Percentiles rank a stretch among this genome's conserved stretches.
Conservation (phyloP, 2,329 filamentous ascomycete genomes). For the Ceratocystis eucalypticola region DNA sequence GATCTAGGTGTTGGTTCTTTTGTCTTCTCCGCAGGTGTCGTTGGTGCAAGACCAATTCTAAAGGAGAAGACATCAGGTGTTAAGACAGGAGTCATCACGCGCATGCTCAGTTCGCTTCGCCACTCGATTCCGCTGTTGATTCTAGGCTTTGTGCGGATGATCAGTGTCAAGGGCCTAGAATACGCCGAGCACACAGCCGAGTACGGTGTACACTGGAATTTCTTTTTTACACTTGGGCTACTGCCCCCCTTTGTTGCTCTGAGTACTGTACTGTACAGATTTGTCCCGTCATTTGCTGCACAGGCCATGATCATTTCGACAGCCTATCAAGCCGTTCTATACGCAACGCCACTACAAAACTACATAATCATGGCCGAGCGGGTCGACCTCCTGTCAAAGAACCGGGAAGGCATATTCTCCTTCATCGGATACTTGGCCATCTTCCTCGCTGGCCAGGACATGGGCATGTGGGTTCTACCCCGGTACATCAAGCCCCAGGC, state of each 20-base stretch:
- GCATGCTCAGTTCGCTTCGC: conserved; percentile 54
- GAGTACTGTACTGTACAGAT: conserved; percentile 56
- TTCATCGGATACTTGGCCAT: conserved; percentile 85
- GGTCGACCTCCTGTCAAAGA: conserved; percentile 68
- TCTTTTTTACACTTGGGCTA: conserved; percentile 90
- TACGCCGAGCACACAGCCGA: conserved; percentile 96
- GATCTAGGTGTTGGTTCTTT: conserved; percentile 95
- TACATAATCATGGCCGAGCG: conserved; percentile 76
- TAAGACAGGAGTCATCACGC: conserved; percentile 36
- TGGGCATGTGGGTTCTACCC: conserved; percentile 68
- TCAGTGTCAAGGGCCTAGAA: conserved; percentile 84
- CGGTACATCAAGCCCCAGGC: conserved; percentile 35
- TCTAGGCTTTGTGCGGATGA: conserved; percentile 66
- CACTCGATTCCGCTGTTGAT: conserved; percentile 73
- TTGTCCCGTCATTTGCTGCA: conserved; percentile 63
- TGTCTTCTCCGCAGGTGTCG: conserved; percentile 83
- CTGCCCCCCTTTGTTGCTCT: conserved; percentile 79
- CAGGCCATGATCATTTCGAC: conserved; percentile 57
- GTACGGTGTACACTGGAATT: conserved; percentile 99
- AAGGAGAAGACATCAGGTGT: conserved; percentile 48
- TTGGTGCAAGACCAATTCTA: conserved; percentile 71
- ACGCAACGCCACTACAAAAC: conserved; percentile 62
- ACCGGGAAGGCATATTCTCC: conserved; percentile 89
- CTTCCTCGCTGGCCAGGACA: conserved; percentile 76
- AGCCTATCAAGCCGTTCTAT: conserved; percentile 61